Evolutionary conservation across 257 asterid species (phyloP).

Genomic region (Capsicum baccatum): DNA sequence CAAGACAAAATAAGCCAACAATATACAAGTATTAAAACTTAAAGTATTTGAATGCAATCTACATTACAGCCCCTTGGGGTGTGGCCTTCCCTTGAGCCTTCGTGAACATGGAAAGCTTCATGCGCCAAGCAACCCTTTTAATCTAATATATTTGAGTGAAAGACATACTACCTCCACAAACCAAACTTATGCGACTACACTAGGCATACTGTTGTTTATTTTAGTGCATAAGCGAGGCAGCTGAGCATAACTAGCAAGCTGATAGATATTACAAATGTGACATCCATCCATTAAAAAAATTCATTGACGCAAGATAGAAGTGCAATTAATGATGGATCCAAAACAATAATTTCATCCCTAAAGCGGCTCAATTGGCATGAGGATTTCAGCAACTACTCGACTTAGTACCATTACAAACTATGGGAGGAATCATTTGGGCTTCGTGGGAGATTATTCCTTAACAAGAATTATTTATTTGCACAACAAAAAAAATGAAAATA

Average conservation of each 20-base stretch:
- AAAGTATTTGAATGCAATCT: neutral
- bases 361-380: neutral
- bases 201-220: neutral
- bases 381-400: neutral
- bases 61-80: neutral
- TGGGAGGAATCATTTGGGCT: neutral
- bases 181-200: no score
- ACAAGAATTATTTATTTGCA: neutral
- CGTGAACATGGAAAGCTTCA: neutral
- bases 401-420: neutral
- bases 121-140: constrained; percentile 3
- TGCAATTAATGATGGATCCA: neutral
- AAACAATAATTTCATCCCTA: neutral
- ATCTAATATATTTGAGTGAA: constrained; percentile 4
- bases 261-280: neutral
- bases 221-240: neutral
- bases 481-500: neutral
- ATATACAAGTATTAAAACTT: neutral
- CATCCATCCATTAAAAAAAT: neutral
- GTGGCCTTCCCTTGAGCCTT: neutral
- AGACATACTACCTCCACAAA: neutral
- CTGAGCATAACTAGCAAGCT: neutral
- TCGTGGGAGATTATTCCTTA: constrained; percentile 8
- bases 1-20: neutral
- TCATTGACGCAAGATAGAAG: neutral